phyloP scores from a whole-genome alignment of 371 early-diverging fungal species.

The Astathelohania contejeani region DNA sequence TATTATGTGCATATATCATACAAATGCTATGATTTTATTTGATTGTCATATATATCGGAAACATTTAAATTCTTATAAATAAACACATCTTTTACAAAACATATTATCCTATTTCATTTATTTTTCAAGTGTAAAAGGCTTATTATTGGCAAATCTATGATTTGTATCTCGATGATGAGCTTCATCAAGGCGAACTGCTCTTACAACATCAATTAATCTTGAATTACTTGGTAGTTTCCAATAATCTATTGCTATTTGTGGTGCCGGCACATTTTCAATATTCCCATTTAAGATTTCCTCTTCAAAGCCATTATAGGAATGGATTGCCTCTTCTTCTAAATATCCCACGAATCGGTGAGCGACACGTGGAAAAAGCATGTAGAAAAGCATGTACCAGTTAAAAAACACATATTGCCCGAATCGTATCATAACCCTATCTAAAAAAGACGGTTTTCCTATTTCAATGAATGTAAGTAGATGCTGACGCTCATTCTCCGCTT shows the following conservation, averaged over 20 bases:
- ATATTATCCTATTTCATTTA: neutral
- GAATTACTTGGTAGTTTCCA: constrained; percentile 68
- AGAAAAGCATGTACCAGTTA: constrained; percentile 65
- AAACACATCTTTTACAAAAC: no score
- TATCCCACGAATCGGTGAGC: constrained; percentile 65
- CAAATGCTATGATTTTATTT: no score
- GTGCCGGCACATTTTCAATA: constrained; percentile 58
- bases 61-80: no score
- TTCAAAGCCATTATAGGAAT: constrained; percentile 71
- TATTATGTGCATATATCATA: no score
- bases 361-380: constrained; percentile 61
- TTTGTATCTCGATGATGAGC: constrained; percentile 74
- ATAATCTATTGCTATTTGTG: constrained; percentile 66
- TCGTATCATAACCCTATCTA: constrained; percentile 55
- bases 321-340: constrained; percentile 71
- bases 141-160: constrained; percentile 50
- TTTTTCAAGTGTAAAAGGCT: neutral
- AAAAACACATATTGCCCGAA: constrained; percentile 69
- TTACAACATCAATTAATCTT: constrained; percentile 69
- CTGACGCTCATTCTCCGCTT: constrained; percentile 72
- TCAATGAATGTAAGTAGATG: constrained; percentile 72
- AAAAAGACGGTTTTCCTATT: constrained; percentile 57
- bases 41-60: no score
- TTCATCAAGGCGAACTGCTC: constrained; percentile 82
- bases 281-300: constrained; percentile 65